Evolutionary conservation across 805 yeast species (phyloP), one percentile per base, ranked within the genome.

Genomic region (Kuraishia floccosa): DNA sequence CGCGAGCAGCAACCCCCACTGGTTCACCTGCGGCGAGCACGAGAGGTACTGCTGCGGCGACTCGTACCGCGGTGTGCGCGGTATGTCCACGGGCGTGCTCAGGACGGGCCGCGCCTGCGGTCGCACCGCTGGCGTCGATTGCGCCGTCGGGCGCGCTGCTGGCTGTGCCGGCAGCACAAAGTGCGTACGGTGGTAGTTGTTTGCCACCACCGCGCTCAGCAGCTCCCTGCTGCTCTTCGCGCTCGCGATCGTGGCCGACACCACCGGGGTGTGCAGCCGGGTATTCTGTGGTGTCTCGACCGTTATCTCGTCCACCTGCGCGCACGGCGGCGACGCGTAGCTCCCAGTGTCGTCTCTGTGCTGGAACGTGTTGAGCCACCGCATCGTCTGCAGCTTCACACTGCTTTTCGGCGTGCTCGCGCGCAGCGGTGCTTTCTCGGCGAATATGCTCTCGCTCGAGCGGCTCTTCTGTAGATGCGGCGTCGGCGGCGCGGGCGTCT

Each of bases 371-470:
- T 25, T 26, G 28, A 36, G 32, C 39, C 39, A 36, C 11, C 19
- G 21, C 22, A 35, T 30, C 5, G 38, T 32, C 16, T 22, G 28
- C 12, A 27, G 20, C 15, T 27, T 19, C 22, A 22, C 29, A 8
- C 13, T 32, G 9, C 9, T 17, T 9, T 8, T n/a, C 7, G 22
- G 10, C 9, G 22, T 19, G 22, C 22, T 19, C 9, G 22, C 10
- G 22, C 22, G 22, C 7, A 10, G 22, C 9, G 22, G 7, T 7
- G 21, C 18, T 12, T 32, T 35, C 11, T 30, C 28, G 9, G 44
- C 35, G 27, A 50, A 50, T 1, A 51, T 44, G 31, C 56, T 50
- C 25, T 51, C 56, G 30, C 46, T 49, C 3, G 58, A 53, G 24
- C 15, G 10, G n/a, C n/a, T n/a, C n/a, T n/a, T n/a, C n/a, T n/a